phyloP scores from a whole-genome alignment of 805 yeast genomes.

The Starmerella khaoyaiensis region DNA sequence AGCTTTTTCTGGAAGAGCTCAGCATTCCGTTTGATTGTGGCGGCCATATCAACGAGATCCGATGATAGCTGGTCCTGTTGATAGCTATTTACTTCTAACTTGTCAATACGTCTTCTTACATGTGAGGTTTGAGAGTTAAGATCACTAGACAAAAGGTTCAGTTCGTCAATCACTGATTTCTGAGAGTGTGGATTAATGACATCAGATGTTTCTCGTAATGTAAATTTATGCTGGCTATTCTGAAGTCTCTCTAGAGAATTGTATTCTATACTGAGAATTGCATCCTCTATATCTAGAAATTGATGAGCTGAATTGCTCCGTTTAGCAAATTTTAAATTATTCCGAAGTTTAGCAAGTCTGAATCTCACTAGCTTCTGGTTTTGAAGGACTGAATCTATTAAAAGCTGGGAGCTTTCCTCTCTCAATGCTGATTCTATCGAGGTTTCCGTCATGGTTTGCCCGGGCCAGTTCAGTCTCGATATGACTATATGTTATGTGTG shows the following conservation, averaged over 20 bases:
- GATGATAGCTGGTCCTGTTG: conserved; percentile 37
- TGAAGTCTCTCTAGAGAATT: neutral
- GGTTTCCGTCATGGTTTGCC: no score
- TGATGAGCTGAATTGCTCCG: conserved; percentile 1
- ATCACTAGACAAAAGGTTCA: conserved; percentile 14
- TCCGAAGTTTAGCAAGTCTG: conserved; percentile 12
- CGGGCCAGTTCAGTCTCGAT: no score
- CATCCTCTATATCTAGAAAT: conserved; percentile 11
- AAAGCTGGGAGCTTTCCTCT: conserved; percentile 10
- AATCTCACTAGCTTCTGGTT: conserved; percentile 7
- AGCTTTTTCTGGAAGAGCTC: conserved; percentile 32
- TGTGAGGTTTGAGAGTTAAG: neutral
- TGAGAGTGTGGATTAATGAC: no score
- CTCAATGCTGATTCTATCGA: conserved; percentile 14
- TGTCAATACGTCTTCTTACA: conserved; percentile 6
- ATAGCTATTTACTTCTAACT: conserved; percentile 23
- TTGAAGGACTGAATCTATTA: conserved; percentile 11
- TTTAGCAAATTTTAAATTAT: conserved; percentile 5
- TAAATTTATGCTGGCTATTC: neutral
- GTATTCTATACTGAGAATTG: conserved; percentile 13
- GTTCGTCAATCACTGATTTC: conserved; percentile 15
- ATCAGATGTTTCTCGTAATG: no score
- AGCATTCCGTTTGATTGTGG: conserved; percentile 38
- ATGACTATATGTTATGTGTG: no score
- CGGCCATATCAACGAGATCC: conserved; percentile 39